Evolutionary conservation across 192 early-diverging fungal genomes (phyloP).

Genomic region (Helicostylum pulchrum): DNA sequence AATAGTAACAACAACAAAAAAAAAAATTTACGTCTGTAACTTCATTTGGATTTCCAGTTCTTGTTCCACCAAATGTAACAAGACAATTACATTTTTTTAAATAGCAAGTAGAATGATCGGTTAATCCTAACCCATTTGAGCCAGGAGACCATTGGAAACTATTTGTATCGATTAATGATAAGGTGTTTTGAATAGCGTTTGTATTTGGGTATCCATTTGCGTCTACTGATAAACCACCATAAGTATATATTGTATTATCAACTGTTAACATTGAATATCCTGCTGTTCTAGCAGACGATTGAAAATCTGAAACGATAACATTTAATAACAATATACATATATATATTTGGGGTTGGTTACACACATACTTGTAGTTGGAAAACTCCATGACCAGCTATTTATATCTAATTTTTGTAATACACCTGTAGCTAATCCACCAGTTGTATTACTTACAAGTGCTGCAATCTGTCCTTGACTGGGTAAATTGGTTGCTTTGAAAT

Average conservation of each 20-base stretch:
- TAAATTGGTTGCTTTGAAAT: constrained; percentile 32
- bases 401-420: constrained; percentile 41
- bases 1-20: neutral
- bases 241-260: constrained; percentile 46
- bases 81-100: constrained; percentile 45
- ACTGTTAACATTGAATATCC: constrained; percentile 52
- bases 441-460: constrained; percentile 42
- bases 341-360: too few species aligned
- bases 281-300: constrained; percentile 36
- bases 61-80: constrained; percentile 63
- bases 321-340: constrained; percentile 12
- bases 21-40: constrained; percentile 34
- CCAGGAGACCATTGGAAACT: constrained; percentile 28
- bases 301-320: neutral
- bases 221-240: constrained; percentile 31
- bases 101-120: constrained; percentile 36
- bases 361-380: constrained; percentile 37
- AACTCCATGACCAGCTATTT: constrained; percentile 44
- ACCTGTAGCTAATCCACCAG: constrained; percentile 19
- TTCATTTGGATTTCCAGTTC: constrained; percentile 45
- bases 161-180: constrained; percentile 25
- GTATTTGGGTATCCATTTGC: constrained; percentile 18
- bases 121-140: constrained; percentile 28
- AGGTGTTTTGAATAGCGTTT: constrained; percentile 27
- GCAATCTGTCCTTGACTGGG: constrained; percentile 44